A percentile compares a stretch with the other conserved stretches of the same genome.
Evolutionary conservation across 257 asterid genomes (phyloP).

Genomic region (Gentiana macrophylla): DNA sequence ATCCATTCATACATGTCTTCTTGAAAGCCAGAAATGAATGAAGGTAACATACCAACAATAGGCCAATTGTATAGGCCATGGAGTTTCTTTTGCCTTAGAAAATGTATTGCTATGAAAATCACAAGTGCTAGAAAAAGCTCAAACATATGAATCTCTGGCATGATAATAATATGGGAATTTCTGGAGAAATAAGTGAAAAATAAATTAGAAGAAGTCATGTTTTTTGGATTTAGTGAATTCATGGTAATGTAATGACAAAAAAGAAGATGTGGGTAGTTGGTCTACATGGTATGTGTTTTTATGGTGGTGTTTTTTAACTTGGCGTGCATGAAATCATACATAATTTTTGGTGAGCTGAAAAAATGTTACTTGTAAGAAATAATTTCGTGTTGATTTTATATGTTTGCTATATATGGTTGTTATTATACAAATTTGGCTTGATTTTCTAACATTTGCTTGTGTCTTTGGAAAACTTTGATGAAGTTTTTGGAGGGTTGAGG

Average conservation of each 20-base stretch:
- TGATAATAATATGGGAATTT: slow-evolving; percentile 5
- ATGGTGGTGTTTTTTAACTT: slow-evolving; percentile 19
- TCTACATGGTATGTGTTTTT: slow-evolving; percentile 28
- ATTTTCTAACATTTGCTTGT: neutral
- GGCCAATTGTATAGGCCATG: slow-evolving; percentile 80
- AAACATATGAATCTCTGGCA: slow-evolving; percentile 47
- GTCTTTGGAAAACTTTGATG: neutral
- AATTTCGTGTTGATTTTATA: neutral
- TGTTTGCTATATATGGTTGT: neutral
- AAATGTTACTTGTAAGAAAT: neutral
- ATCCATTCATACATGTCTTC: slow-evolving; percentile 75
- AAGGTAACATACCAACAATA: slow-evolving; percentile 78
- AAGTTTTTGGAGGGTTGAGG: neutral
- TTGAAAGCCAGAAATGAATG: slow-evolving; percentile 45
- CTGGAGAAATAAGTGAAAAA: neutral
- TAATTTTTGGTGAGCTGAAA: slow-evolving; percentile 42
- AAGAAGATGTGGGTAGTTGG: slow-evolving; percentile 22
- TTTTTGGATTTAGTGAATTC: slow-evolving; percentile 8
- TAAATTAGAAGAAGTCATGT: slow-evolving; percentile 11
- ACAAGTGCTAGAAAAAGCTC: slow-evolving; percentile 44
- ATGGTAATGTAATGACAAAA: slow-evolving; percentile 29
- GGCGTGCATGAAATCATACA: slow-evolving; percentile 27
- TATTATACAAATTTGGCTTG: neutral
- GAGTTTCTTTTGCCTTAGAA: slow-evolving; percentile 28
- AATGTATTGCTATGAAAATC: slow-evolving; percentile 42